A percentile compares a stretch with the other conserved stretches of the same genome.
Conservation (phyloP, 1,139 yeast species). For the Williopsis jadinii region DNA sequence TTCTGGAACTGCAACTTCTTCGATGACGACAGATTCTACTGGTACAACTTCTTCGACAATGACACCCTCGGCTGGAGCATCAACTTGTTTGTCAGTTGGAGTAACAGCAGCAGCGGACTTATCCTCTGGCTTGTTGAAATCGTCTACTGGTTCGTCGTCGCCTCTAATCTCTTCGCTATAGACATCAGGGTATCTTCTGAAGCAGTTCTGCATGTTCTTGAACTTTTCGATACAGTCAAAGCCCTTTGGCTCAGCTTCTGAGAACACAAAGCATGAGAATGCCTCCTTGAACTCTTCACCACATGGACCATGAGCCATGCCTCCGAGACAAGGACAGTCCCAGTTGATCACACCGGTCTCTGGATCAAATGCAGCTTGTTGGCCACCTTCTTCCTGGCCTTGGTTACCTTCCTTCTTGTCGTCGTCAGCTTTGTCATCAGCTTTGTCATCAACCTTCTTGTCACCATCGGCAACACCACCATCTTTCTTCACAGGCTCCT, state of each 20-base stretch:
- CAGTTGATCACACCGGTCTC: conserved; percentile 99
- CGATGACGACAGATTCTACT: conserved; percentile 1
- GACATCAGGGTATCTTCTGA: conserved; percentile 88
- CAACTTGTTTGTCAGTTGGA: not conserved
- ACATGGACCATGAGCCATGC: conserved; percentile 98
- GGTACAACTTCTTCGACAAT: not conserved
- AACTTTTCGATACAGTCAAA: conserved; percentile 93
- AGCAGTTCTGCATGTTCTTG: conserved; percentile 89
- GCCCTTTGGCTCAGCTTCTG: conserved; percentile 95
- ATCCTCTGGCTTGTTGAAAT: conserved; percentile 22
- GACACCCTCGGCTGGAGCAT: conserved; percentile 13
- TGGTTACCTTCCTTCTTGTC: conserved; percentile 4
- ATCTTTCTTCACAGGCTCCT: conserved; percentile 3
- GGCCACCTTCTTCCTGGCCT: conserved; percentile 7
- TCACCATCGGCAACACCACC: not conserved
- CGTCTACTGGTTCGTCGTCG: conserved; percentile 40
- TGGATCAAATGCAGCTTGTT: conserved; percentile 77
- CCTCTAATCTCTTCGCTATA: conserved; percentile 88
- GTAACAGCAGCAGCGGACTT: conserved; percentile 1
- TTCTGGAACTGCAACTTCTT: not conserved
- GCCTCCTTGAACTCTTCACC: conserved; percentile 98
- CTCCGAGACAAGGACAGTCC: conserved; percentile 99
- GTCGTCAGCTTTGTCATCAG: conserved; percentile 2
- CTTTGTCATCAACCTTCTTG: not conserved
- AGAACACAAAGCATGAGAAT: conserved; percentile 90